Percentiles rank a stretch among this genome's conserved stretches.
These are phyloP conservation scores for Spathaspora hagerdaliae DNA, from an alignment of 805 yeast species.

Conservation along the genomic window DNA sequence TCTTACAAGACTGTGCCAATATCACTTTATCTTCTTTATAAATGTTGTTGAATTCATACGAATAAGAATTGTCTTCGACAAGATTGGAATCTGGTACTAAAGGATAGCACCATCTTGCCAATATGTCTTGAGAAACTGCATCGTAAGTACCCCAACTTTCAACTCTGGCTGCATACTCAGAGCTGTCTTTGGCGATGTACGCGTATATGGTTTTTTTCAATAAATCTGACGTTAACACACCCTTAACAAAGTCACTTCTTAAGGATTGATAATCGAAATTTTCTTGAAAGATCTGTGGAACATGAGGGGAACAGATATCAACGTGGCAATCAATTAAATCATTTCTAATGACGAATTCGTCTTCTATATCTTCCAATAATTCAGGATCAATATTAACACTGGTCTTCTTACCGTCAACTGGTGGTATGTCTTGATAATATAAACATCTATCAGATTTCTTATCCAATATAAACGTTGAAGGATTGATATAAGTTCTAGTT, in stretches of 20 bases:
- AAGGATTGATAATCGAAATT: conserved; percentile 90
- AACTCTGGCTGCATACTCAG: conserved; percentile 88
- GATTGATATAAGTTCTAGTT: conserved; percentile 74
- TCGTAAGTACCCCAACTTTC: conserved; percentile 92
- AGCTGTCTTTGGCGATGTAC: conserved; percentile 67
- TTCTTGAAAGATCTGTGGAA: conserved; percentile 93
- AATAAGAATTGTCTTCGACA: conserved; percentile 64
- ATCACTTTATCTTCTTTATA: conserved; percentile 88
- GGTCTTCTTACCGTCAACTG: conserved; percentile 33
- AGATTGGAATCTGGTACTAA: conserved; percentile 83
- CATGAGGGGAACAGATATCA: conserved; percentile 91
- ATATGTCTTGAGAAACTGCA: conserved; percentile 82
- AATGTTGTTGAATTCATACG: conserved; percentile 78
- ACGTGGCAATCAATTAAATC: conserved; percentile 95
- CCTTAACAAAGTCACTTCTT: conserved; percentile 84
- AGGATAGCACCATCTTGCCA: conserved; percentile 92
- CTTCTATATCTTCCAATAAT: conserved; percentile 65
- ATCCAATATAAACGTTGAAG: conserved; percentile 82
- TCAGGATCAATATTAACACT: conserved; percentile 75
- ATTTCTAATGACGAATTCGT: conserved; percentile 76
- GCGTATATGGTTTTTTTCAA: conserved; percentile 89
- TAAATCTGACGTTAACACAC: conserved; percentile 86
- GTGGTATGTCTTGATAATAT: conserved; percentile 77
- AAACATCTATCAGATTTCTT: conserved; percentile 70
- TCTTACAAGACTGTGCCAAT: conserved; percentile 86